Conservation (phyloP, 345 rosid species). For the Brassica incana region DNA sequence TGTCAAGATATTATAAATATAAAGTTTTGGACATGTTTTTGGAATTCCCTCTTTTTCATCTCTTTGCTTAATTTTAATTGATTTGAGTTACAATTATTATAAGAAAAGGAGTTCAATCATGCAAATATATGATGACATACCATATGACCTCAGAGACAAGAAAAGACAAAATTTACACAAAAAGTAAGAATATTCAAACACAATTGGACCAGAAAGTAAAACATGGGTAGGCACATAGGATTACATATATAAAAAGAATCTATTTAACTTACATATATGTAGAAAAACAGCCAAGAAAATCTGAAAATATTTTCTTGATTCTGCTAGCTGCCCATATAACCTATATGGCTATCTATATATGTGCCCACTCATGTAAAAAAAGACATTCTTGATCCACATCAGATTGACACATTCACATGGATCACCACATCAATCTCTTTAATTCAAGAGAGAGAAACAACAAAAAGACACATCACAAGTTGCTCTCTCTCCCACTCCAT, state of each 20-base stretch:
- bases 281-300: constrained; percentile 34
- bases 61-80: neutral
- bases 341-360: constrained; percentile 5
- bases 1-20: neutral
- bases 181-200: constrained; percentile 39
- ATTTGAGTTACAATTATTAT: constrained; percentile 28
- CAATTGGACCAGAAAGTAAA: constrained; percentile 32
- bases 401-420: constrained; percentile 45
- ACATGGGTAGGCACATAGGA: constrained; percentile 33
- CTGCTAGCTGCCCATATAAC: constrained; percentile 35
- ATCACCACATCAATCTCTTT: constrained; percentile 41
- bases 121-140: constrained; percentile 30
- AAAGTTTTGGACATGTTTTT: neutral
- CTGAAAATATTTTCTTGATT: constrained; percentile 40
- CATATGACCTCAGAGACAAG: constrained; percentile 30
- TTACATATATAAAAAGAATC: constrained; percentile 19
- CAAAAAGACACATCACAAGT: constrained; percentile 44
- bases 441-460: constrained; percentile 37
- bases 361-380: constrained; percentile 41
- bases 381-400: constrained; percentile 39
- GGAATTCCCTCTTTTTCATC: neutral
- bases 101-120: constrained; percentile 33
- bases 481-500: constrained; percentile 40
- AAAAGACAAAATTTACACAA: constrained; percentile 39
- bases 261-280: constrained; percentile 24